Conservation (phyloP, 176 grass and related monocot species). For the Phragmites australis region DNA sequence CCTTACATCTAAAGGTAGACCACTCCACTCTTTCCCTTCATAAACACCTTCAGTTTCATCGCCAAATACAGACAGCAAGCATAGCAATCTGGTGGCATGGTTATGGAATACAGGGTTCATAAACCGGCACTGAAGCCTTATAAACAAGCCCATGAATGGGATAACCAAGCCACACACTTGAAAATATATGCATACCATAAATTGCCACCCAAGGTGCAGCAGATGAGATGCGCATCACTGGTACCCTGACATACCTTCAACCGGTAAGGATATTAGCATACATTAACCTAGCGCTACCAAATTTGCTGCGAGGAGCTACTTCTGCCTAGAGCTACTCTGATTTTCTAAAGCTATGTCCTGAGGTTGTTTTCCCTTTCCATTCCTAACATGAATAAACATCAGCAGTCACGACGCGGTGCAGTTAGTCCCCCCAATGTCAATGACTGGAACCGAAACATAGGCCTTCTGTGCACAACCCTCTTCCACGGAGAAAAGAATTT, state of each 20-base stretch:
- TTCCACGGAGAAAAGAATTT: background rate
- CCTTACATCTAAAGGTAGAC: background rate
- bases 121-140: background rate
- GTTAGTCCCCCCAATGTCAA: constrained; percentile 20
- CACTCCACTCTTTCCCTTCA: too few relatives aligned
- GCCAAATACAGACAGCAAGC: too few relatives aligned
- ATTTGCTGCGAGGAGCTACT: constrained; percentile 11
- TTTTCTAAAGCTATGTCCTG: constrained; percentile 26
- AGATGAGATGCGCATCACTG: background rate
- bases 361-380: background rate
- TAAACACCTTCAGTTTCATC: background rate
- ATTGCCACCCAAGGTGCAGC: constrained; percentile 6
- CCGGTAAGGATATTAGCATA: constrained; percentile 5
- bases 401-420: background rate
- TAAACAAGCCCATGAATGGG: background rate
- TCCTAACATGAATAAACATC: constrained; percentile 9
- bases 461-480: background rate
- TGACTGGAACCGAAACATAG: constrained; percentile 1
- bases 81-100: background rate
- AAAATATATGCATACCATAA: constrained; percentile 36
- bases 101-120: background rate
- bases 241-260: background rate
- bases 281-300: background rate
- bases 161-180: background rate
- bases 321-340: constrained; percentile 19